Base-by-base conservation (phyloP, 345 rosid species). In the Citrus reticulata region DNA sequence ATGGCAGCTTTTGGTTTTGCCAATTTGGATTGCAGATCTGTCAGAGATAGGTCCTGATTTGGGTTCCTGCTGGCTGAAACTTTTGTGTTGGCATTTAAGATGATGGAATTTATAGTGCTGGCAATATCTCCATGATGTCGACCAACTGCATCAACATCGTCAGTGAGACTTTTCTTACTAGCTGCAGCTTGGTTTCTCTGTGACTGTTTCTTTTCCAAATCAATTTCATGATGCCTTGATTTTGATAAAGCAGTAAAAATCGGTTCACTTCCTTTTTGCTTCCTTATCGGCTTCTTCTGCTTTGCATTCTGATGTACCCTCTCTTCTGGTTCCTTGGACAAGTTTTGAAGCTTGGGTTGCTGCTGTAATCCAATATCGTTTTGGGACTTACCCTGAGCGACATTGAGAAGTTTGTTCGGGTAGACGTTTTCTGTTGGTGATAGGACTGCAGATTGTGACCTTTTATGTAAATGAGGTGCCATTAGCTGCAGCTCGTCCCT, bases 401-500 rank as follows among this genome's bases (percentile, higher is more conserved):
- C 82, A 42, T 65, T n/a, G 7, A 81, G 74, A 70, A 77, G 62
- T 78, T 80, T 80, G 74, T 76, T 79, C 37, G 73, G 46, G 9
- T 78, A 74, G 32, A 79, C 79, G 72, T 66, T 82, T 83, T 85
- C 91, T 58, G 77, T 49, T 73, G 76, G 79, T 71, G 76, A 59
- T 25, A 77, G 29, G 19, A 22, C 67, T 71, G 81, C 75, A 67
- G 75, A 34, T 81, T 87, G 82, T 65, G 80, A 77, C 77, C 57
- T 85, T 76, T 69, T 81, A 9, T 72, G 78, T 34, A 63, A 49
- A 71, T 82, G 78, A 71, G 81, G 77, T 32, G 49, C 74, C 55
- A 22, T 46, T 29, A 68, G 68, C 74, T 81, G 89, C 78, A 79
- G 79, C 77, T 89, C 89, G 3, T 84, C 83, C 81, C 72, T 83